Conservation (phyloP, 768 basidiomycete genomes). For the Suillus subaureus region DNA sequence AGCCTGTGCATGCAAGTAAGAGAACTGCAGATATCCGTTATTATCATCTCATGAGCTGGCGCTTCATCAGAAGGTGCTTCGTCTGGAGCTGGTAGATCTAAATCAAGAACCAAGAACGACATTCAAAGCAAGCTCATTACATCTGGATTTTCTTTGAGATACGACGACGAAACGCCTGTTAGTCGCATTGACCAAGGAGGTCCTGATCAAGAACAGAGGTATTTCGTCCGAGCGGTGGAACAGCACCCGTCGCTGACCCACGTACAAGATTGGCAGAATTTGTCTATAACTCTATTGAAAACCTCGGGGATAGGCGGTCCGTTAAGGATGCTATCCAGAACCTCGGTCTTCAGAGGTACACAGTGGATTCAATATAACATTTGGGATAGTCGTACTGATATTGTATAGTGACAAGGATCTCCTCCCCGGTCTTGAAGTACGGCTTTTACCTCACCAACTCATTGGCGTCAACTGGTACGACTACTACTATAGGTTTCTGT, state of each 20-base stretch:
- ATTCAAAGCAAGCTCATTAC: conserved; percentile 8
- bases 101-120: neutral
- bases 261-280: conserved; percentile 58
- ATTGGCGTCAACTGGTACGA: conserved; percentile 75
- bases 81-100: conserved; percentile 1
- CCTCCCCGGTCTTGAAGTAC: conserved; percentile 70
- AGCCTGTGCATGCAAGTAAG: conserved; percentile 5
- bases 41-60: neutral
- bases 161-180: conserved; percentile 51
- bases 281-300: conserved; percentile 61
- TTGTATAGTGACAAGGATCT: conserved; percentile 50
- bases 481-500: neutral
- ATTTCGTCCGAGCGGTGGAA: neutral
- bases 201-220: conserved; percentile 57
- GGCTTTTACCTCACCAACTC: conserved; percentile 71
- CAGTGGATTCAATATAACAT: conserved; percentile 1
- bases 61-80: neutral
- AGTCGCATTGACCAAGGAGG: conserved; percentile 59
- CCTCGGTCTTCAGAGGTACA: conserved; percentile 53
- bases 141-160: conserved; percentile 46
- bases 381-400: conserved; percentile 2
- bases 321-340: conserved; percentile 55
- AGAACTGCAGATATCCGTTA: neutral
- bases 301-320: conserved; percentile 52
- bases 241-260: neutral